phyloP scores from a whole-genome alignment of 83 land plant genomes.

The Picea mariana region DNA sequence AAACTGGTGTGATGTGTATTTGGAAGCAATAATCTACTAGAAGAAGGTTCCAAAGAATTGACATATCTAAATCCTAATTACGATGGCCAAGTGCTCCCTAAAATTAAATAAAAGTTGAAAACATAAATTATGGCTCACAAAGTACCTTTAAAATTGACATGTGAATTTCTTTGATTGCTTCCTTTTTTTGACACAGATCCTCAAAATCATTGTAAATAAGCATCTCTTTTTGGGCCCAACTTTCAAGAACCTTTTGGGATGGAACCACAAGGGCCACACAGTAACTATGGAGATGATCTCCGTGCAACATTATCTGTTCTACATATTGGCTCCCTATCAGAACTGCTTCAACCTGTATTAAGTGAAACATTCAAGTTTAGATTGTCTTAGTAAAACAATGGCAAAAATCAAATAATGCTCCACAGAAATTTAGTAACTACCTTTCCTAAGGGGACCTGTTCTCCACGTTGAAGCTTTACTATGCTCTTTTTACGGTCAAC shows the following conservation, averaged over 20 bases:
- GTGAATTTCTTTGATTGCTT: slow-evolving; percentile 53
- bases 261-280: slow-evolving; percentile 84
- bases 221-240: slow-evolving; percentile 71
- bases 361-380: slow-evolving; percentile 4
- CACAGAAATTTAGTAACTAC: slow-evolving; percentile 21
- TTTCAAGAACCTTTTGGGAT: slow-evolving; percentile 54
- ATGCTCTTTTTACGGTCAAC: slow-evolving; percentile 94
- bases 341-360: slow-evolving; percentile 80
- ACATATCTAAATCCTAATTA: too few relatives aligned
- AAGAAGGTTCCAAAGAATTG: too few relatives aligned
- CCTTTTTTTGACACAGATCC: slow-evolving; percentile 66
- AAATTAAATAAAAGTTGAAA: slow-evolving; percentile 1
- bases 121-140: not conserved
- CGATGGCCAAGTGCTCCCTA: not conserved
- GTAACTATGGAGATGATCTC: slow-evolving; percentile 76
- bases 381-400: not conserved
- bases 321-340: slow-evolving; percentile 60
- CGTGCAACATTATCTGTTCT: slow-evolving; percentile 84
- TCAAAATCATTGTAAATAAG: slow-evolving; percentile 50
- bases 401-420: not conserved
- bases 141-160: slow-evolving; percentile 62
- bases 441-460: slow-evolving; percentile 95
- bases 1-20: too few relatives aligned
- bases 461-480: slow-evolving; percentile 96
- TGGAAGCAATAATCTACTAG: too few relatives aligned